A percentile compares a stretch with the other conserved stretches of the same genome.
phyloP scores from a whole-genome alignment of 106 monocot genomes.

The Dendrobium chrysotoxum region DNA sequence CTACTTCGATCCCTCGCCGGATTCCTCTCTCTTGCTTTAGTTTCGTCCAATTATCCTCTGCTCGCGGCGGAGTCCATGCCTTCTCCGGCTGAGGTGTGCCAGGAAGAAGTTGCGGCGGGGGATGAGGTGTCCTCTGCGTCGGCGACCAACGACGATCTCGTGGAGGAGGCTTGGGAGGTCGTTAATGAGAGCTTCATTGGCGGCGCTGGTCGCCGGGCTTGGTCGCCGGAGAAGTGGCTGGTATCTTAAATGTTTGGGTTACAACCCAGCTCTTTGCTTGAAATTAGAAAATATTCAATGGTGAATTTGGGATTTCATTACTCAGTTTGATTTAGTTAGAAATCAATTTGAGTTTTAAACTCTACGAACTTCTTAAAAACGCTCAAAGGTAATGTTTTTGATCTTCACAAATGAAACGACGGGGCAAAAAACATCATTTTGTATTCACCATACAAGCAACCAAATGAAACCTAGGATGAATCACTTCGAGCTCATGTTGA shows the following conservation, averaged over 20 bases:
- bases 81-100: slow-evolving; percentile 28
- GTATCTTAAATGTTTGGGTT: slow-evolving; percentile 19
- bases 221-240: slow-evolving; percentile 83
- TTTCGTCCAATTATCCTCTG: slow-evolving; percentile 17
- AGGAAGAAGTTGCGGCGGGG: slow-evolving; percentile 12
- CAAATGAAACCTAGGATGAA: no score
- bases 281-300: no score
- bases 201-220: slow-evolving; percentile 37
- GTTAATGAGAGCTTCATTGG: slow-evolving; percentile 76
- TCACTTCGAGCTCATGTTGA: no score
- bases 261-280: background rate
- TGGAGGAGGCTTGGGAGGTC: slow-evolving; percentile 97
- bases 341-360: no score
- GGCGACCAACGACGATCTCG: slow-evolving; percentile 68
- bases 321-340: no score
- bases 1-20: slow-evolving; percentile 23
- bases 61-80: slow-evolving; percentile 6
- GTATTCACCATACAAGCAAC: no score
- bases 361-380: no score
- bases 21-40: slow-evolving; percentile 25
- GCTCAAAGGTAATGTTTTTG: background rate
- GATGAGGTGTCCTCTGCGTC: slow-evolving; percentile 16
- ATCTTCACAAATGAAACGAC: no score
- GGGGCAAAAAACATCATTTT: no score
- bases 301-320: no score